Conservation (phyloP, 2,329 filamentous ascomycete genomes). For the Cordyceps cateniannulata region DNA sequence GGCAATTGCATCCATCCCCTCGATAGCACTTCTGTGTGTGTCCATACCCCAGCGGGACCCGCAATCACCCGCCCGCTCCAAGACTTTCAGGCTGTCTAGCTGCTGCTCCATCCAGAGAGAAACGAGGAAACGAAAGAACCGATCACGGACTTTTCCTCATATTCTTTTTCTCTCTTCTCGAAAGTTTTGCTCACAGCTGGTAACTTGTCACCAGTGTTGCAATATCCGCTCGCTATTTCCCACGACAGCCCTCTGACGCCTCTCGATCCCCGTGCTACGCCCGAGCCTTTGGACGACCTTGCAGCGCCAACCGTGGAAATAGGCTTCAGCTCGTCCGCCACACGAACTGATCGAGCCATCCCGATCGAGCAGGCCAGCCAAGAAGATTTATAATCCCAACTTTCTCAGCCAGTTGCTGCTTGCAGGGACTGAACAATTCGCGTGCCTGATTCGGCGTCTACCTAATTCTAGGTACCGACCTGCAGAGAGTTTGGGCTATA, state of each 20-base stretch:
- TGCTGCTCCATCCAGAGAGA: background rate
- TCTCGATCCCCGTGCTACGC: background rate
- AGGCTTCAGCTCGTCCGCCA: background rate
- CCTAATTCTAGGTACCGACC: background rate
- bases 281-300: background rate
- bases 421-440: background rate
- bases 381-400: background rate
- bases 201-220: background rate
- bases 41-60: background rate
- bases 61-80: background rate
- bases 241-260: background rate
- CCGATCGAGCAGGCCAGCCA: background rate
- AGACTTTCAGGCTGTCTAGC: background rate
- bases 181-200: background rate
- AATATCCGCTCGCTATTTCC: background rate
- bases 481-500: background rate
- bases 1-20: background rate
- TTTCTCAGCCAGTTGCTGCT: background rate
- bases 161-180: background rate
- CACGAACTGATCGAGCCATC: background rate
- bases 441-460: background rate
- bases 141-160: background rate
- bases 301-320: background rate
- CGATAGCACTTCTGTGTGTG: background rate
- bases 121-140: background rate